Conservation (phyloP, 306 rosid genomes). For the Fragaria vesca region DNA sequence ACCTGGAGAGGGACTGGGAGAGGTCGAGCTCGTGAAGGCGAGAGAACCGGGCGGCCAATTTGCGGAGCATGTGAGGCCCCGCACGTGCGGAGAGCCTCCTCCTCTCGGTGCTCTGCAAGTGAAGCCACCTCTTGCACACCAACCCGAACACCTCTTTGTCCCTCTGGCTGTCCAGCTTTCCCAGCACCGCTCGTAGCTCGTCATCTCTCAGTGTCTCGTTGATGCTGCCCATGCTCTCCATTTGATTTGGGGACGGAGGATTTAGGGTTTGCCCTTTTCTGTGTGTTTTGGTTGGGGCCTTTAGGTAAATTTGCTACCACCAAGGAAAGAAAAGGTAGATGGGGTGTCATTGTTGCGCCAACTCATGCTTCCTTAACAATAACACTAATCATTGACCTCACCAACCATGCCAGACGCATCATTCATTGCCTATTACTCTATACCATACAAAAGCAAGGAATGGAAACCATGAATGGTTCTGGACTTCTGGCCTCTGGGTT, state of each 20-base stretch:
- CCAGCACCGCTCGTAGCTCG: slow-evolving; percentile 76
- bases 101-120: slow-evolving; percentile 85
- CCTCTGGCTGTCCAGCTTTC: slow-evolving; percentile 51
- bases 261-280: not conserved
- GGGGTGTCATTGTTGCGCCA: no score
- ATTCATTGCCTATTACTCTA: no score
- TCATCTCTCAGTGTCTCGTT: slow-evolving; percentile 71
- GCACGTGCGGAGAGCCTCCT: slow-evolving; percentile 90
- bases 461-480: no score
- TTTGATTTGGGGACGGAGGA: not conserved
- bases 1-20: slow-evolving; percentile 87
- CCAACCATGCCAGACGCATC: not conserved
- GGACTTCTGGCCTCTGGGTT: no score
- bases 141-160: slow-evolving; percentile 83
- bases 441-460: no score
- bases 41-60: slow-evolving; percentile 79
- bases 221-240: slow-evolving; percentile 34
- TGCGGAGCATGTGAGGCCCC: slow-evolving; percentile 80
- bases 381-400: not conserved
- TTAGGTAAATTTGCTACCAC: no score
- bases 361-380: not conserved
- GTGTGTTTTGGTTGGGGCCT: not conserved
- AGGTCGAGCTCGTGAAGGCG: slow-evolving; percentile 71
- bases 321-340: no score
- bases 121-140: slow-evolving; percentile 90